A percentile compares a stretch with the other conserved stretches of the same genome.
phyloP scores from a whole-genome alignment of 2,329 filamentous ascomycete genomes.

The Colletotrichum theobromicola region DNA sequence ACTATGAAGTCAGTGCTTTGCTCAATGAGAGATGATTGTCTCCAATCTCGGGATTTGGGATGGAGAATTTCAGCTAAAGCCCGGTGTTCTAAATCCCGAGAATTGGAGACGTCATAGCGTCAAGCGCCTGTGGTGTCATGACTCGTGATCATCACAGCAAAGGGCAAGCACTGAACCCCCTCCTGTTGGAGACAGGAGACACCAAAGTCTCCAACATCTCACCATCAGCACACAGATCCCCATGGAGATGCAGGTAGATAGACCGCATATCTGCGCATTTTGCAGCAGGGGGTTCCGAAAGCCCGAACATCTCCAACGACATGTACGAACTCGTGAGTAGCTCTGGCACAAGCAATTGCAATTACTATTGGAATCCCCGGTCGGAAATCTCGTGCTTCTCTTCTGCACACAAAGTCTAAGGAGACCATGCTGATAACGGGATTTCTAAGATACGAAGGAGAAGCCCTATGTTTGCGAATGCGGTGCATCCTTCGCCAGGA shows the following conservation, averaged over 20 bases:
- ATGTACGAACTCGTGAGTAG: not conserved
- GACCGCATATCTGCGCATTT: not conserved
- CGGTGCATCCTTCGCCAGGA: not conserved
- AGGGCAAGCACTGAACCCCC: not conserved
- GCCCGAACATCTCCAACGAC: not conserved
- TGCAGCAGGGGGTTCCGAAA: not conserved
- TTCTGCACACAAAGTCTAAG: not conserved
- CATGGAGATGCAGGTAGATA: not conserved
- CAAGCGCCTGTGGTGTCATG: not conserved
- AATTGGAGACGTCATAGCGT: not conserved
- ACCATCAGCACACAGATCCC: not conserved
- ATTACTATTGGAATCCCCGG: no score
- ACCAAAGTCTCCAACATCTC: not conserved
- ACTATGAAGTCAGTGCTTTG: not conserved
- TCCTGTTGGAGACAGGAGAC: not conserved
- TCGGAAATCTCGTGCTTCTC: not conserved
- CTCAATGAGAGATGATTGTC: not conserved
- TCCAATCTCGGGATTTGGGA: not conserved
- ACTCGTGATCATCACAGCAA: not conserved
- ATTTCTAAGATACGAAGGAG: not conserved
- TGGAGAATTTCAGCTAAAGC: not conserved
- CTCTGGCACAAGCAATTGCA: not conserved
- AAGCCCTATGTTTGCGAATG: not conserved
- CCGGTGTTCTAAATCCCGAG: not conserved
- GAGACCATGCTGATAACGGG: not conserved